phyloP scores from a whole-genome alignment of 345 rosid species.

The Populus davidiana region DNA sequence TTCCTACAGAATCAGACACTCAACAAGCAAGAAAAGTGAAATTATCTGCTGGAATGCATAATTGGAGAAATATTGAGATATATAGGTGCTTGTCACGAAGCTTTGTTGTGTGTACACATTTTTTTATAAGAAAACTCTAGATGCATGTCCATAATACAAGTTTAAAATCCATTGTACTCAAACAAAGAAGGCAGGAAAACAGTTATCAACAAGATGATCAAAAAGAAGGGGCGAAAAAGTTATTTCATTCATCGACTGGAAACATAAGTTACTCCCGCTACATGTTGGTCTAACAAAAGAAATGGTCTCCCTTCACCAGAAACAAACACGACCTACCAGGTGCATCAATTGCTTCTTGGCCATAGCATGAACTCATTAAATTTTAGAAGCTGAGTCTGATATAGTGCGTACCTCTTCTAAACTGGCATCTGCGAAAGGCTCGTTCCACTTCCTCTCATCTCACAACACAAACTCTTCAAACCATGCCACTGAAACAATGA shows the following conservation, averaged over 20 bases:
- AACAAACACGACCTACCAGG: background rate
- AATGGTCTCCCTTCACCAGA: background rate
- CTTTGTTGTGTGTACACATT: too few species aligned
- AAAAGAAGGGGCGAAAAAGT: background rate
- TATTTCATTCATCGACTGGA: background rate
- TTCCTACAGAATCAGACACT: too few species aligned
- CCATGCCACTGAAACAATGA: background rate
- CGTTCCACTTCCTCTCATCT: background rate
- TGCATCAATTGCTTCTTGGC: background rate
- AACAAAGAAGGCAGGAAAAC: background rate
- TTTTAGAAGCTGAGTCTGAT: background rate
- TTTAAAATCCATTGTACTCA: background rate
- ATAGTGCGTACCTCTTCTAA: conserved; percentile 1
- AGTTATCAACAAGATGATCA: background rate
- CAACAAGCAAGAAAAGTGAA: too few species aligned
- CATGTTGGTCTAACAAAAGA: background rate
- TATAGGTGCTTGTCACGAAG: too few species aligned
- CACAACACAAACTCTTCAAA: background rate
- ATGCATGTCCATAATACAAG: too few species aligned
- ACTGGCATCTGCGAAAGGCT: background rate
- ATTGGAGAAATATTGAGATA: too few species aligned
- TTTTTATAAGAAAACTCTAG: too few species aligned
- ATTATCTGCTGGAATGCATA: too few species aligned
- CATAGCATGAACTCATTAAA: background rate
- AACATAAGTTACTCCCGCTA: background rate